Percentiles rank a stretch among this genome's conserved stretches.
Conservation (phyloP, 2,329 filamentous ascomycete genomes). For the Fusarium sp. region DNA sequence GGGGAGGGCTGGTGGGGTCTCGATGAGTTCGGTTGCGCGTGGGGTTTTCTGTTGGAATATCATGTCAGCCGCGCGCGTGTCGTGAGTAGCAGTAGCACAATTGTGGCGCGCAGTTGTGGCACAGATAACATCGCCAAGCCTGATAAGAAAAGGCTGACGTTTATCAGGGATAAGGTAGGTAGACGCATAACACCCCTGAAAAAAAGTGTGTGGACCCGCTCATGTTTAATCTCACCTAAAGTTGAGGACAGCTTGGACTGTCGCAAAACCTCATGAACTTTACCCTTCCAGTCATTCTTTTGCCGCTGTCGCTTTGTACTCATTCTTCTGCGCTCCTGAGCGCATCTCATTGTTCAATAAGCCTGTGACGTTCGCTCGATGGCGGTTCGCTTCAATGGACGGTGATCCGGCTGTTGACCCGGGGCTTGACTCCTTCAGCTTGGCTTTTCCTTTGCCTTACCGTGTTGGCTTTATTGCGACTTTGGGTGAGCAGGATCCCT, state of each 20-base stretch:
- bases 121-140: background rate
- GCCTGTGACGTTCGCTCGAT: slow-evolving; percentile 27
- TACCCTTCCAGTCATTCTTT: slow-evolving; percentile 23
- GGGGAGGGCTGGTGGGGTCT: background rate
- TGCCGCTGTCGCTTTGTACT: background rate
- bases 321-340: slow-evolving; percentile 8
- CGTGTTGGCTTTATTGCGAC: slow-evolving; percentile 87
- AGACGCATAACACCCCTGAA: slow-evolving; percentile 36
- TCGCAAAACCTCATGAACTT: slow-evolving; percentile 37
- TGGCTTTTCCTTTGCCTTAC: slow-evolving; percentile 88
- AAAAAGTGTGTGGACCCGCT: slow-evolving; percentile 31
- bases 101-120: slow-evolving; percentile 1
- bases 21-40: slow-evolving; percentile 5
- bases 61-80: background rate
- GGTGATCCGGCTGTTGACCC: slow-evolving; percentile 77
- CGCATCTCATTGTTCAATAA: background rate
- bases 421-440: slow-evolving; percentile 85
- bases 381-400: slow-evolving; percentile 65
- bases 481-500: slow-evolving; percentile 68
- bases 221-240: slow-evolving; percentile 29
- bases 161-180: background rate
- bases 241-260: slow-evolving; percentile 42
- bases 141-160: slow-evolving; percentile 14
- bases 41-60: background rate
- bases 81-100: background rate